These are phyloP conservation scores for Thuidium tamariscinum DNA, from an alignment of 225 moss, liverwort and hornwort genomes.

Conservation along the genomic window DNA sequence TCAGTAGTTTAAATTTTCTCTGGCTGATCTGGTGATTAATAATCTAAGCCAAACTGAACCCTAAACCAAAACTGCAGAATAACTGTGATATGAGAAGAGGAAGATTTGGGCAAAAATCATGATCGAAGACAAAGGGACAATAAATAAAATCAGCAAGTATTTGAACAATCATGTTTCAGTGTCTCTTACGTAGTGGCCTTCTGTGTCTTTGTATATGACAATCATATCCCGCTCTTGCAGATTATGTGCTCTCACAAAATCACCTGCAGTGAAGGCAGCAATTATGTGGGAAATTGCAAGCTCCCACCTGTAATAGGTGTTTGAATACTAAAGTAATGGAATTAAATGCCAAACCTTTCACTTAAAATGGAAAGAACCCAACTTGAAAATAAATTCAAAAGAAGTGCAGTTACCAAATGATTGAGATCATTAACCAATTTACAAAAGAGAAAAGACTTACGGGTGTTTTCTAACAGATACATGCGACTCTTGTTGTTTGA, in stretches of 20 bases:
- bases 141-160: neutral
- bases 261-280: neutral
- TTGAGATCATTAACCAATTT: neutral
- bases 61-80: neutral
- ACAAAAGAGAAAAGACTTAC: neutral
- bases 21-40: too few species aligned
- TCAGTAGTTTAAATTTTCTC: neutral
- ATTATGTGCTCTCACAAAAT: conserved; percentile 14
- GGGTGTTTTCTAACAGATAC: conserved; percentile 31
- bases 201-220: conserved; percentile 4
- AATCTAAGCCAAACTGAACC: neutral
- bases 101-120: neutral
- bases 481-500: conserved; percentile 35
- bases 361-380: neutral
- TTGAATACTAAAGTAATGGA: neutral
- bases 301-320: neutral
- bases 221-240: conserved; percentile 20
- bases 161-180: too few species aligned
- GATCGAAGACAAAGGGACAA: neutral
- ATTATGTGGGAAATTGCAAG: neutral
- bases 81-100: neutral
- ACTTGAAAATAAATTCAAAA: neutral
- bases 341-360: neutral
- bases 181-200: conserved; percentile 13
- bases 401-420: neutral